These are phyloP conservation scores for Beta vulgaris DNA, from an alignment of 148 eudicot species.

Conservation along the genomic window DNA sequence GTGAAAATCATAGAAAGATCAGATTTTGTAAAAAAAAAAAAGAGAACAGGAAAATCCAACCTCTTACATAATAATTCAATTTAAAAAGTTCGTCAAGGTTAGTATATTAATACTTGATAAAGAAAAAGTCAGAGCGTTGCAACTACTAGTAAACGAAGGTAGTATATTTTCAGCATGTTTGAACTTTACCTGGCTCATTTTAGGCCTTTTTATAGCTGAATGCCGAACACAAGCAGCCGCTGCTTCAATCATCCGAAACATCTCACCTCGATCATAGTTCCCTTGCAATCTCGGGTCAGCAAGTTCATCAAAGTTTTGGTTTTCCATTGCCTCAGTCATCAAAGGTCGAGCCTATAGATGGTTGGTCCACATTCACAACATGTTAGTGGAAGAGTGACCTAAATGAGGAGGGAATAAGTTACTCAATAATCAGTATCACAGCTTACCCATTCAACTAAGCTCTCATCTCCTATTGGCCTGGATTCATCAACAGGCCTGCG, in stretches of 20 bases:
- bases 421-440: background rate
- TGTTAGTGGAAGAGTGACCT: background rate
- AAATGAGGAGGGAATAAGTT: background rate
- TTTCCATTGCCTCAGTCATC: conserved; percentile 72
- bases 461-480: conserved; percentile 87
- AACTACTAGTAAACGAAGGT: too few relatives aligned
- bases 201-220: conserved; percentile 79
- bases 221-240: conserved; percentile 96
- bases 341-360: conserved; percentile 78
- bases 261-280: conserved; percentile 59
- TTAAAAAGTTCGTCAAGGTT: too few relatives aligned
- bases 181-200: conserved; percentile 77
- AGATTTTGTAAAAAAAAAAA: too few relatives aligned
- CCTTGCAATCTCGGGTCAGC: conserved; percentile 68
- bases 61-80: too few relatives aligned
- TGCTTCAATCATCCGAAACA: conserved; percentile 90
- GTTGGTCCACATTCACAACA: background rate
- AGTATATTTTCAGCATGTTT: background rate
- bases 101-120: too few relatives aligned
- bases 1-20: too few relatives aligned
- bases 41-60: too few relatives aligned
- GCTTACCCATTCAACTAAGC: conserved; percentile 98
- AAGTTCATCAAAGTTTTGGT: conserved; percentile 59
- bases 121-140: too few relatives aligned
- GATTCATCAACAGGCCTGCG: conserved; percentile 87